Conservation (phyloP, 768 basidiomycete species). For the Antrodiella citrinella region DNA sequence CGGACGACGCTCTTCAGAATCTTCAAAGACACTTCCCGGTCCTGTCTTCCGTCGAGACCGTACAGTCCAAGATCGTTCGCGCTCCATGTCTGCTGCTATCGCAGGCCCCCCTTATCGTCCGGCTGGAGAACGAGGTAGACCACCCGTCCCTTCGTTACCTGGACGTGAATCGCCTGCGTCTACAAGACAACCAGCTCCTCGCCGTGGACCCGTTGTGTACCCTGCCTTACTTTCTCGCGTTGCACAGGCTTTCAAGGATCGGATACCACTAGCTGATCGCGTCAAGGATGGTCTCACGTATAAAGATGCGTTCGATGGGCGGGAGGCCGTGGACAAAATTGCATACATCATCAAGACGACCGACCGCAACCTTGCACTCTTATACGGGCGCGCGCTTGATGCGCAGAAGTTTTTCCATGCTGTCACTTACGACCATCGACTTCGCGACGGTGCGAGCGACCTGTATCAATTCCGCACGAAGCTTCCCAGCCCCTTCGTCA, state of each 20-base stretch:
- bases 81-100: slow-evolving; percentile 68
- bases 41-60: slow-evolving; percentile 52
- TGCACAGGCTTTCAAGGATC: slow-evolving; percentile 85
- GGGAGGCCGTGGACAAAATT: slow-evolving; percentile 95
- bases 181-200: slow-evolving; percentile 21
- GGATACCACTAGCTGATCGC: slow-evolving; percentile 68
- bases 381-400: slow-evolving; percentile 93
- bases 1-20: slow-evolving; percentile 61
- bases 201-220: slow-evolving; percentile 73
- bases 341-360: slow-evolving; percentile 98
- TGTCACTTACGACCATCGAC: slow-evolving; percentile 95
- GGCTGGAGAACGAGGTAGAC: slow-evolving; percentile 26
- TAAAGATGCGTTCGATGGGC: slow-evolving; percentile 93
- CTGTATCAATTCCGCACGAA: slow-evolving; percentile 89
- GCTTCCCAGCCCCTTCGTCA: slow-evolving; percentile 77
- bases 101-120: slow-evolving; percentile 35
- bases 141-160: slow-evolving; percentile 16
- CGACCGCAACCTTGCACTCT: slow-evolving; percentile 88
- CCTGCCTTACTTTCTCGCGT: slow-evolving; percentile 95
- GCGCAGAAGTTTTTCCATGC: slow-evolving; percentile 99
- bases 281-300: slow-evolving; percentile 95
- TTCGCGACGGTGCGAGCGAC: slow-evolving; percentile 83
- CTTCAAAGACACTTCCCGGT: slow-evolving; percentile 51
- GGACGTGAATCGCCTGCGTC: slow-evolving; percentile 29
- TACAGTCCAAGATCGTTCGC: slow-evolving; percentile 55